Conservation (phyloP, 2,329 filamentous ascomycete species). For the Colletotrichum navitas region DNA sequence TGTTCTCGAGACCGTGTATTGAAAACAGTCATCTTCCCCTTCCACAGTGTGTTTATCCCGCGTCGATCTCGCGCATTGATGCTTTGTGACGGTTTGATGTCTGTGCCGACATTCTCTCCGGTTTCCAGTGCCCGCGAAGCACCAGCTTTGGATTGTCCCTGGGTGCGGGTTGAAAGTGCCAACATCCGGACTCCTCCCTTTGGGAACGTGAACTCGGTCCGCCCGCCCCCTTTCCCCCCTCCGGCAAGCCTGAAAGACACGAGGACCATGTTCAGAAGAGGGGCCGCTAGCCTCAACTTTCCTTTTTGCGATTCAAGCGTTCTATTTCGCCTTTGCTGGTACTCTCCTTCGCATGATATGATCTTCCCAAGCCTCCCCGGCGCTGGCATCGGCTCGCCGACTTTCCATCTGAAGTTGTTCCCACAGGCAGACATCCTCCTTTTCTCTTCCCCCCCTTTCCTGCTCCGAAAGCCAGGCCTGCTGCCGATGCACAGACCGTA, state of each 20-base stretch:
- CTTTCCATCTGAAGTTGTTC: slow-evolving; percentile 20
- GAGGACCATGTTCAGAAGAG: background rate
- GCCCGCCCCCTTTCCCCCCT: background rate
- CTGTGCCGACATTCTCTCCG: too few species aligned
- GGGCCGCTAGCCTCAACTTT: background rate
- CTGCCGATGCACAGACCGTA: background rate
- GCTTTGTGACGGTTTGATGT: background rate
- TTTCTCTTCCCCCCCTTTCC: background rate
- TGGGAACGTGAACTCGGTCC: background rate
- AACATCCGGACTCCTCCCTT: background rate
- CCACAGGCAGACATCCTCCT: background rate
- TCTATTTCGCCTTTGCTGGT: background rate
- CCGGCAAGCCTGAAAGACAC: background rate
- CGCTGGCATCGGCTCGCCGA: background rate
- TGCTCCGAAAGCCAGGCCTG: background rate
- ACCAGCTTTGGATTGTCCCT: background rate
- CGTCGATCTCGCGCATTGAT: background rate
- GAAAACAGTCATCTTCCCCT: background rate
- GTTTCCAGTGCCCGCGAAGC: background rate
- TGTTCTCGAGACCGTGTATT: background rate
- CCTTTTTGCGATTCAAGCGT: slow-evolving; percentile 9
- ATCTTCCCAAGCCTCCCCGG: slow-evolving; percentile 32
- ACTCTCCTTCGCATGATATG: slow-evolving; percentile 18
- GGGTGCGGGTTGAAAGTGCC: background rate
- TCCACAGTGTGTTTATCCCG: too few species aligned